Percentiles rank a stretch among this genome's conserved stretches.
These are phyloP conservation scores for Nothophoma quercina DNA, from an alignment of 2,329 filamentous ascomycete species.

Conservation along the genomic window DNA sequence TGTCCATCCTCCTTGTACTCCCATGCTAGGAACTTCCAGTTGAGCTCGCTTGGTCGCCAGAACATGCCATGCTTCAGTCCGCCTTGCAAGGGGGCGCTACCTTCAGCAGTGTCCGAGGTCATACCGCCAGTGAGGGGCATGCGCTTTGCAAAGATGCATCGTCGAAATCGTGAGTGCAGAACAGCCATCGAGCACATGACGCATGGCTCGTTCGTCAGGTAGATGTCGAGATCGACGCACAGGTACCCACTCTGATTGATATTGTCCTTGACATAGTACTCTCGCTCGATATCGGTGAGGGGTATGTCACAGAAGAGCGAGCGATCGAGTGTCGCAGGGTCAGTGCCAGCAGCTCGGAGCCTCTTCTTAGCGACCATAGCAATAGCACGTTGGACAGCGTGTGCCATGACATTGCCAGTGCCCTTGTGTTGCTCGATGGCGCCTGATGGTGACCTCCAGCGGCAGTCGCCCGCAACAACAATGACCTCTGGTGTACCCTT, in stretches of 20 bases:
- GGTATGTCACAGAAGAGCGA: slow-evolving; percentile 72
- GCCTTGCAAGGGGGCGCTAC: slow-evolving; percentile 18
- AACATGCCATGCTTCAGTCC: slow-evolving; percentile 66
- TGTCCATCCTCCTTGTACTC: slow-evolving; percentile 62
- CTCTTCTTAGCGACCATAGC: slow-evolving; percentile 77
- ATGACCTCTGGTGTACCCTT: slow-evolving; percentile 63
- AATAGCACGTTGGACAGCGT: slow-evolving; percentile 79
- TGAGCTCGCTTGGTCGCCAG: slow-evolving; percentile 75
- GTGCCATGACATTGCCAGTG: slow-evolving; percentile 77
- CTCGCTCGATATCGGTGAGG: slow-evolving; percentile 70
- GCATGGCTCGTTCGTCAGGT: slow-evolving; percentile 94
- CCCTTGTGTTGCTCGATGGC: slow-evolving; percentile 38
- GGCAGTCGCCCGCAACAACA: slow-evolving; percentile 78
- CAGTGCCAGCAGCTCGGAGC: slow-evolving; percentile 47
- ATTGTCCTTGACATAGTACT: slow-evolving; percentile 66
- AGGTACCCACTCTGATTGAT: slow-evolving; percentile 84
- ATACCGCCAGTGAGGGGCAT: slow-evolving; percentile 85
- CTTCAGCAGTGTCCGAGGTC: slow-evolving; percentile 67
- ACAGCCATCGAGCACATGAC: slow-evolving; percentile 98
- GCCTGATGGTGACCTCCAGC: slow-evolving; percentile 62
- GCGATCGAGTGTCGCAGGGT: slow-evolving; percentile 36
- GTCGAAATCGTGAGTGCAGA: slow-evolving; percentile 89
- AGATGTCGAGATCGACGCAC: slow-evolving; percentile 91
- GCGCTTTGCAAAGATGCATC: slow-evolving; percentile 79
- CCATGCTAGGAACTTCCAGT: slow-evolving; percentile 86